Conservation (phyloP, 176 grass and related monocot genomes). For the Tillandsia leiboldiana region DNA sequence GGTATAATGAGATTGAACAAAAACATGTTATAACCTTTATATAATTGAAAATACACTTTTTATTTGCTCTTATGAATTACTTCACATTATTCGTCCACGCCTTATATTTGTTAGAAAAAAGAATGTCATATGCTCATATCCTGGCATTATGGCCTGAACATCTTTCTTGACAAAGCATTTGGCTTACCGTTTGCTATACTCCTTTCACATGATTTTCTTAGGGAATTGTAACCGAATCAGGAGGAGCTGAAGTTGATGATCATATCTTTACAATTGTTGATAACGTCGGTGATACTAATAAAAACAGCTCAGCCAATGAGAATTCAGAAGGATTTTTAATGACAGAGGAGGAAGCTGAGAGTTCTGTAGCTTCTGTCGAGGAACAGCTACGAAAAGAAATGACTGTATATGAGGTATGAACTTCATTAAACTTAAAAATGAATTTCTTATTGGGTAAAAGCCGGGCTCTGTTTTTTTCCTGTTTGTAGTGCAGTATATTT, state of each 20-base stretch:
- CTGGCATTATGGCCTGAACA: not conserved
- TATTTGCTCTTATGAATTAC: too few species aligned
- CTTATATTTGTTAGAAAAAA: too few species aligned
- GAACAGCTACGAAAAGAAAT: constrained; percentile 95
- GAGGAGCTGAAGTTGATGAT: constrained; percentile 53
- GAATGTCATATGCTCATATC: not conserved
- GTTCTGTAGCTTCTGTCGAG: constrained; percentile 79
- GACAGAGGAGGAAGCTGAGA: constrained; percentile 77
- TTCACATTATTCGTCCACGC: too few species aligned
- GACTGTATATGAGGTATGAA: constrained; percentile 86
- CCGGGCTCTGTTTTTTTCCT: not conserved
- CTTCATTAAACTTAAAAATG: not conserved
- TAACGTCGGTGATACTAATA: constrained; percentile 60
- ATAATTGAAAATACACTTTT: too few species aligned
- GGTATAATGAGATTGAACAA: too few species aligned
- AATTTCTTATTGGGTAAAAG: not conserved
- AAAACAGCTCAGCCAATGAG: constrained; percentile 38
- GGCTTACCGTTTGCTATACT: not conserved
- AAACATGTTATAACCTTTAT: too few species aligned
- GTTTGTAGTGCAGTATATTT: too few species aligned
- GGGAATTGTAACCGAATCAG: constrained; percentile 75
- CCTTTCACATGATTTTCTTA: constrained; percentile 15
- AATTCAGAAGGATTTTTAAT: constrained; percentile 44
- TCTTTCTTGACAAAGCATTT: not conserved
- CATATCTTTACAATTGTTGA: constrained; percentile 69